phyloP scores from a whole-genome alignment of 805 yeast genomes.

The Candida sanyiensis region DNA sequence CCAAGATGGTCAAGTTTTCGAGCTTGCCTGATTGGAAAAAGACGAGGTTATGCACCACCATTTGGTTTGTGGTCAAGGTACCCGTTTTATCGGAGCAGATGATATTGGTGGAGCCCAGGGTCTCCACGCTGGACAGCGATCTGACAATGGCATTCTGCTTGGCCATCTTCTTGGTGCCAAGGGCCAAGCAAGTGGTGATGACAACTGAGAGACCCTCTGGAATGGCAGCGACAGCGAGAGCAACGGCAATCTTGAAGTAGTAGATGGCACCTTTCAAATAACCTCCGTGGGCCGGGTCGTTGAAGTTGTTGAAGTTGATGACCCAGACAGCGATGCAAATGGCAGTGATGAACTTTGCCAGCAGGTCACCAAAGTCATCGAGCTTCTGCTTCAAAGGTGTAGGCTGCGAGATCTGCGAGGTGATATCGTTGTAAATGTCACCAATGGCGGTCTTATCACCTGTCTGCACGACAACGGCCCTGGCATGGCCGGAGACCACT shows the following conservation, averaged over 20 bases:
- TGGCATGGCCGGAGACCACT: slow-evolving; percentile 38
- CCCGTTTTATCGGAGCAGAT: slow-evolving; percentile 43
- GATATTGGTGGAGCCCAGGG: slow-evolving; percentile 51
- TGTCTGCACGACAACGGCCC: slow-evolving; percentile 40
- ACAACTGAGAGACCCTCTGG: slow-evolving; percentile 52
- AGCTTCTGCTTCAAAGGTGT: slow-evolving; percentile 35
- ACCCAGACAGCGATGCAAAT: slow-evolving; percentile 44
- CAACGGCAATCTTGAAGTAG: slow-evolving; percentile 45
- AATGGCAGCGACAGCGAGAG: slow-evolving; percentile 46
- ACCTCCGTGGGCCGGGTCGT: slow-evolving; percentile 40
- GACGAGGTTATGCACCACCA: slow-evolving; percentile 35
- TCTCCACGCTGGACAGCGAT: slow-evolving; percentile 46
- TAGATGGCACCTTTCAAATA: slow-evolving; percentile 40
- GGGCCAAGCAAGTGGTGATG: slow-evolving; percentile 44
- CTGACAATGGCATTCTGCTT: slow-evolving; percentile 43
- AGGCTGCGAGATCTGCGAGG: slow-evolving; percentile 34
- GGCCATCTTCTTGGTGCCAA: slow-evolving; percentile 46
- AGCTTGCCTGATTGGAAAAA: slow-evolving; percentile 26
- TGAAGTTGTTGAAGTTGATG: slow-evolving; percentile 35
- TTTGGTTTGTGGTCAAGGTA: slow-evolving; percentile 46
- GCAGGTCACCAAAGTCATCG: slow-evolving; percentile 33
- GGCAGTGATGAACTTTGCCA: slow-evolving; percentile 38
- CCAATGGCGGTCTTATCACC: slow-evolving; percentile 47
- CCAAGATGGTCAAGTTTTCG: slow-evolving; percentile 34
- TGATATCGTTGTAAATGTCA: slow-evolving; percentile 38